A percentile compares a stretch with the other conserved stretches of the same genome.
These are phyloP conservation scores for Nicotiana undulata DNA, from an alignment of 257 asterid genomes.

Conservation along the genomic window DNA sequence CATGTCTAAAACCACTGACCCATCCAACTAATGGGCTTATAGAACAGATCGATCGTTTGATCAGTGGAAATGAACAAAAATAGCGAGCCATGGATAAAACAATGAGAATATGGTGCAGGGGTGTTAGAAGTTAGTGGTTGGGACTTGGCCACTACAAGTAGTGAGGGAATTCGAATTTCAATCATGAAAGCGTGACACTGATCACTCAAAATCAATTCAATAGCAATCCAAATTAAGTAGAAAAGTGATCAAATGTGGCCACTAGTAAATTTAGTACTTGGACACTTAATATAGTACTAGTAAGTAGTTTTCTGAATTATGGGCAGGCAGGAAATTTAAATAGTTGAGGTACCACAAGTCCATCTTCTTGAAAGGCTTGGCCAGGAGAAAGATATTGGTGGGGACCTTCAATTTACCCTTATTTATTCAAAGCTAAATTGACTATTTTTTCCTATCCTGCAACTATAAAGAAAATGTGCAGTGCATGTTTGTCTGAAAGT, in stretches of 20 bases:
- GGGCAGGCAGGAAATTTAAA: neutral
- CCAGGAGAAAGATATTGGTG: no score
- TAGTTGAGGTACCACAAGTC: no score
- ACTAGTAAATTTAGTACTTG: neutral
- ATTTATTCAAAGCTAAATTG: no score
- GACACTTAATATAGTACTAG: neutral
- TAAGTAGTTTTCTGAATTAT: no score
- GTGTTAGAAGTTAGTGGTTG: neutral
- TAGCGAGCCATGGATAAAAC: neutral
- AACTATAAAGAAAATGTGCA: neutral
- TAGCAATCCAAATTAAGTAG: neutral
- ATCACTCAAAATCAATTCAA: neutral
- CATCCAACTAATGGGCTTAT: no score
- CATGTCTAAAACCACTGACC: no score
- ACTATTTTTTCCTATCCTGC: neutral
- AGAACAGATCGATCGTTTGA: neutral
- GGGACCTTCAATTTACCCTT: no score
- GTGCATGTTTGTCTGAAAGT: neutral
- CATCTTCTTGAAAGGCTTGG: no score
- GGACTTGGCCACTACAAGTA: neutral
- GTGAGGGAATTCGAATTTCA: neutral
- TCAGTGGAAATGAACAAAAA: neutral
- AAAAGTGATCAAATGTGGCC: neutral
- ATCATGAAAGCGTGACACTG: neutral
- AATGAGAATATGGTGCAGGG: neutral